phyloP scores from a whole-genome alignment of 2,329 filamentous ascomycete genomes.

The Fusarium sp. region DNA sequence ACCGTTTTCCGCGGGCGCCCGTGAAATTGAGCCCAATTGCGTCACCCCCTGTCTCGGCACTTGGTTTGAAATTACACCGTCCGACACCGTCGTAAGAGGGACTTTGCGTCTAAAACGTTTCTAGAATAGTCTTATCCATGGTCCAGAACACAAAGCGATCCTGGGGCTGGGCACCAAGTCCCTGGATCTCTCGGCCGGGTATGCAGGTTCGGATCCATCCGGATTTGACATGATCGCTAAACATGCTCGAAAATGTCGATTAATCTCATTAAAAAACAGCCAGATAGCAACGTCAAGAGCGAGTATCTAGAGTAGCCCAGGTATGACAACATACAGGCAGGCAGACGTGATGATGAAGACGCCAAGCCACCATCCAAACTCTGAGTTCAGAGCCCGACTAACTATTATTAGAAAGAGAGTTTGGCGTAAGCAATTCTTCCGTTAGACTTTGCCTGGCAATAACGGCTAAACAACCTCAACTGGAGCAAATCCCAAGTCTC shows the following conservation, averaged over 20 bases:
- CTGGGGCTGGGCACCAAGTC: not conserved
- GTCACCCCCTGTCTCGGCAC: not conserved
- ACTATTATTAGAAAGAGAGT: not conserved
- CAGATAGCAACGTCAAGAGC: not conserved
- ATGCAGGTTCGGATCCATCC: not conserved
- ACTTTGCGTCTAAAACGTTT: constrained; percentile 14
- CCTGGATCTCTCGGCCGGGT: not conserved
- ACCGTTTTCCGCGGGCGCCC: constrained; percentile 8
- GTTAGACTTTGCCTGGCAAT: not conserved
- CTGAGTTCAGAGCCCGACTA: not conserved
- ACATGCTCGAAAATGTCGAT: too few relatives aligned
- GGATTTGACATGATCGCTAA: not conserved
- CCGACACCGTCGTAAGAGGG: not conserved
- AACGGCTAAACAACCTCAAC: not conserved
- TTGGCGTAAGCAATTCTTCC: not conserved
- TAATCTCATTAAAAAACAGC: too few relatives aligned
- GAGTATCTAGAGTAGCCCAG: not conserved
- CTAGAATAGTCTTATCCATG: constrained; percentile 7
- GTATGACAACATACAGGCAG: not conserved
- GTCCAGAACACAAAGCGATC: not conserved
- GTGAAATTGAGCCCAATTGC: not conserved
- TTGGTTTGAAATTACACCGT: constrained; percentile 1
- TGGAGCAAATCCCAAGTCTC: not conserved
- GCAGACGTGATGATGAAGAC: not conserved
- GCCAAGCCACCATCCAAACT: not conserved